Evolutionary conservation across 1,139 yeast species (phyloP), one percentile per base, ranked within the genome.

Genomic region (Debaryomyces psychrophilus): DNA sequence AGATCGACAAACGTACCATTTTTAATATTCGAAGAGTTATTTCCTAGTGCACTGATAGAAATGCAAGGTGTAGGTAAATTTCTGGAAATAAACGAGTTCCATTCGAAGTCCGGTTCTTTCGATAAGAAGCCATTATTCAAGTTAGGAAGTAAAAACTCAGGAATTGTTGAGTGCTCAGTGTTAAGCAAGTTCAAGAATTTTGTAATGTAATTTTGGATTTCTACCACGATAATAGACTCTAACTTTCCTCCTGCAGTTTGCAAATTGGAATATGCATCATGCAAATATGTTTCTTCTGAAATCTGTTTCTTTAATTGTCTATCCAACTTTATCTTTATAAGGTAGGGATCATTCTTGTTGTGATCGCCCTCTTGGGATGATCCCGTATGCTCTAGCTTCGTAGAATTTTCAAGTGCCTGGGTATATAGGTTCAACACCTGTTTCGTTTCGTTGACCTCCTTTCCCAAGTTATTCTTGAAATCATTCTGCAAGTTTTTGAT

Each of bases 191-290:
- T 82, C 29, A 95, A 87, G 67, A 85, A 92, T 41, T 78, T 79
- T 8, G 85, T 80, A 52, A 90, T 66, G 31, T 95, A 90, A 56
- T 83, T 85, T 68, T 92, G 98, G 44, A 93, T 73, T 62, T 92
- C 97, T 63, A 83, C 76, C 35, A 87, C 90, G 18, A 93, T 95
- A 50, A 90, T 93, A 53, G 86, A 83, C 66, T 92, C 98, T 54
- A 95, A 77, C 61, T 90, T 95, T 49, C 87, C 83, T 40, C 96
- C 97, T 1, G 96, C 87, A 35, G 82, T 81, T 68, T 93, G 97
- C 55, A 92, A 75, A 65, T 93, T 92, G 53, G 84, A 77, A 61
- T 81, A 92, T 0, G 98, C 97, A 60, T 90, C 96, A 58, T 89
- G 87, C 44, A 93, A 73, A 58, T 85, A 86, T 63, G 86, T 87